These are phyloP conservation scores for Pisolithus marmoratus DNA, from an alignment of 768 basidiomycete genomes.

Conservation along the genomic window DNA sequence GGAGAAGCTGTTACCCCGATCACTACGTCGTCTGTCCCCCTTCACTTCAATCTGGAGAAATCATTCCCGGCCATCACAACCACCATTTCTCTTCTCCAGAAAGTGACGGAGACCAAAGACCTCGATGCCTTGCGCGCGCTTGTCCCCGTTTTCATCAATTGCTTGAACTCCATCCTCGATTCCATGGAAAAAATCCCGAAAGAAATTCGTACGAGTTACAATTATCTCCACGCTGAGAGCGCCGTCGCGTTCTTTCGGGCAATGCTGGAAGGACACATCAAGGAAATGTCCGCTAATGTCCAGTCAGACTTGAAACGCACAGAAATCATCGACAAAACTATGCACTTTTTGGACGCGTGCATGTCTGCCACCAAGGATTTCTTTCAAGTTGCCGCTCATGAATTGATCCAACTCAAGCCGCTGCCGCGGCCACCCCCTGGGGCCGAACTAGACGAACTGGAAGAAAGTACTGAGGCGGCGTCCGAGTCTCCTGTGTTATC, in stretches of 20 bases:
- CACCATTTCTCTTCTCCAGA: constrained; percentile 23
- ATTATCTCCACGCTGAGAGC: constrained; percentile 17
- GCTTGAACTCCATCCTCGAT: constrained; percentile 23
- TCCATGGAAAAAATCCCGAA: constrained; percentile 20
- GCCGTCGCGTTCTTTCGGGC: constrained; percentile 17
- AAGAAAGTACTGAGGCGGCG: neutral
- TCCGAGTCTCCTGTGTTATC: neutral
- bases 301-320: constrained; percentile 1
- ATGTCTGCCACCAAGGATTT: constrained; percentile 29
- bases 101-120: constrained; percentile 19
- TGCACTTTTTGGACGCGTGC: constrained; percentile 26
- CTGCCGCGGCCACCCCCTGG: constrained; percentile 18
- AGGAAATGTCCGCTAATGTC: constrained; percentile 3
- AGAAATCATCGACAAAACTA: constrained; percentile 10
- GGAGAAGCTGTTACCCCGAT: constrained; percentile 23
- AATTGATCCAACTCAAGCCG: constrained; percentile 23
- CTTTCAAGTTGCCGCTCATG: constrained; percentile 24
- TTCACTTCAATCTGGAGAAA: constrained; percentile 26
- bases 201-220: constrained; percentile 14
- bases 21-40: neutral
- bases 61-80: constrained; percentile 33
- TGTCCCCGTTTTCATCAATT: constrained; percentile 16
- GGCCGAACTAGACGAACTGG: neutral
- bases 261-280: constrained; percentile 18
- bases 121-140: constrained; percentile 24